Conservation (phyloP, 106 monocot genomes). For the Allium sativum region DNA sequence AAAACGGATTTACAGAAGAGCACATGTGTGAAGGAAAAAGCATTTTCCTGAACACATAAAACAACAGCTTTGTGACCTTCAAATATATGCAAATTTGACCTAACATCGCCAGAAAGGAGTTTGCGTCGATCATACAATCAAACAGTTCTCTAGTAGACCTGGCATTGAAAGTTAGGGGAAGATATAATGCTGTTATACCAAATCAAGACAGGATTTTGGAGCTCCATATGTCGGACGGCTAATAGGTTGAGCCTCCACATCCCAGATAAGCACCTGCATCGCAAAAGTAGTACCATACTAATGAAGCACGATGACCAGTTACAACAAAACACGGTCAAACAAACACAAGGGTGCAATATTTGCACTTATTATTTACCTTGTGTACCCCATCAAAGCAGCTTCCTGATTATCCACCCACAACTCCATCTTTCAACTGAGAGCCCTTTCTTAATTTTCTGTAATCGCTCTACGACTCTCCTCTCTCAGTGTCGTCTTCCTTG, state of each 20-base stretch:
- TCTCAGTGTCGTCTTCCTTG: too few relatives aligned
- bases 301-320: not conserved
- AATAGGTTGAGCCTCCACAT: constrained; percentile 92
- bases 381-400: too few relatives aligned
- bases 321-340: not conserved
- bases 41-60: constrained; percentile 81
- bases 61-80: constrained; percentile 84
- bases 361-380: too few relatives aligned
- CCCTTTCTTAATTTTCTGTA: too few relatives aligned
- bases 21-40: not conserved
- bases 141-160: constrained; percentile 90
- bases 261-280: constrained; percentile 92
- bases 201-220: constrained; percentile 64
- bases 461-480: too few relatives aligned
- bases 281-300: not conserved
- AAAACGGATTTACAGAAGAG: not conserved
- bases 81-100: constrained; percentile 58
- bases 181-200: constrained; percentile 25
- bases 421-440: too few relatives aligned
- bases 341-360: not conserved
- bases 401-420: too few relatives aligned
- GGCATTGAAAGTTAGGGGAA: not conserved
- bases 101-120: constrained; percentile 44
- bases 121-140: constrained; percentile 80
- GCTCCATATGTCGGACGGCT: constrained; percentile 73